Evolutionary conservation across 148 eudicot species (phyloP).

Genomic region (Chenopodium berlandieri): DNA sequence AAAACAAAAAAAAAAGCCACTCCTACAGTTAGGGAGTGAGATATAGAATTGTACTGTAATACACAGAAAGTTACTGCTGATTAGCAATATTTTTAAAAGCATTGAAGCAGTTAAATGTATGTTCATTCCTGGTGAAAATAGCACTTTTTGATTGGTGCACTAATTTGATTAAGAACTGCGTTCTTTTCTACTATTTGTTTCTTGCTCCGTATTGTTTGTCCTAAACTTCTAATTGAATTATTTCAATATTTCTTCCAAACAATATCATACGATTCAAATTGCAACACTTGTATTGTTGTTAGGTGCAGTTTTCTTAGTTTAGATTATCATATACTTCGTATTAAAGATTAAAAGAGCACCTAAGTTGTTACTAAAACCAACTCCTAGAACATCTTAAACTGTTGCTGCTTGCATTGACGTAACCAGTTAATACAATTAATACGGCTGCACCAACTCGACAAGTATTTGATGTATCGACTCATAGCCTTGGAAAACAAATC

Average conservation of each 20-base stretch:
- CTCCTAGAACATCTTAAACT: no score
- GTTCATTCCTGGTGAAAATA: neutral
- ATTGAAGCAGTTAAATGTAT: conserved; percentile 25
- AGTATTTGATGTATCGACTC: no score
- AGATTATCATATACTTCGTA: no score
- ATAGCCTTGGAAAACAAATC: no score
- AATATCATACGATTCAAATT: no score
- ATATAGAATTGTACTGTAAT: conserved; percentile 11
- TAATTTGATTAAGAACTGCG: neutral
- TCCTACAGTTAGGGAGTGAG: conserved; percentile 7
- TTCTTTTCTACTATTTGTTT: neutral
- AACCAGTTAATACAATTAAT: no score
- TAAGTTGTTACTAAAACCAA: no score
- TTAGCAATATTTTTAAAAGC: conserved; percentile 26
- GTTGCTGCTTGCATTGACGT: no score
- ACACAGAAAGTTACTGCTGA: conserved; percentile 18
- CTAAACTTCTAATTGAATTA: no score
- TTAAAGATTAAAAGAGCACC: no score
- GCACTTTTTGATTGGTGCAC: conserved; percentile 5
- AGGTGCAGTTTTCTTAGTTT: no score
- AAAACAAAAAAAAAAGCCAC: neutral
- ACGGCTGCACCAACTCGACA: no score
- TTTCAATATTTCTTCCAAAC: neutral
- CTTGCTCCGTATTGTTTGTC: neutral
- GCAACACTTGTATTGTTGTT: neutral